phyloP scores from a whole-genome alignment of 805 yeast species.

The Scheffersomyces coipomensis region DNA sequence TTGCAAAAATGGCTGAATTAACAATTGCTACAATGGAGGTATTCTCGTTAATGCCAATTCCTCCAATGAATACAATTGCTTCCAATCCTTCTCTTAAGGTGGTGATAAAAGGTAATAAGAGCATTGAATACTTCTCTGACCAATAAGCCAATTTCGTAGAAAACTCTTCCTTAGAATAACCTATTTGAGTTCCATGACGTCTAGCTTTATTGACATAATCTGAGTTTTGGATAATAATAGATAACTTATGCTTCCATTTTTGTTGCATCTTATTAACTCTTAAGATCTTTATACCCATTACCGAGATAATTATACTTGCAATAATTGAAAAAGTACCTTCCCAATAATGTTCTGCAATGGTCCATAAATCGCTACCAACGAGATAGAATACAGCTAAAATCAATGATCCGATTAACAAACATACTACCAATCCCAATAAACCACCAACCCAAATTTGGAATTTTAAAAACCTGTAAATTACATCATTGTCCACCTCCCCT shows the following conservation, averaged over 20 bases:
- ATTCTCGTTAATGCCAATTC: slow-evolving; percentile 38
- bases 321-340: slow-evolving; percentile 44
- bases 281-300: slow-evolving; percentile 45
- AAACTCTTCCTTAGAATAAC: slow-evolving; percentile 6
- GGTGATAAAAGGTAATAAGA: slow-evolving; percentile 39
- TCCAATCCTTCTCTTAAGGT: slow-evolving; percentile 43
- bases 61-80: slow-evolving; percentile 43
- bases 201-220: slow-evolving; percentile 14
- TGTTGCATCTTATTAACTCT: slow-evolving; percentile 44
- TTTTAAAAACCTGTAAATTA: slow-evolving; percentile 21
- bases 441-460: slow-evolving; percentile 47
- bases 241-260: slow-evolving; percentile 42
- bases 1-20: slow-evolving; percentile 25
- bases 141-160: slow-evolving; percentile 10
- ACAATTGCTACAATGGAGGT: slow-evolving; percentile 30
- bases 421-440: slow-evolving; percentile 34
- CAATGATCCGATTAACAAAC: slow-evolving; percentile 39
- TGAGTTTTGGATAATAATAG: slow-evolving; percentile 22
- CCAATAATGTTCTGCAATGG: slow-evolving; percentile 48
- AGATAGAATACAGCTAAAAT: slow-evolving; percentile 38
- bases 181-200: neutral
- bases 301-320: slow-evolving; percentile 44
- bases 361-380: slow-evolving; percentile 45
- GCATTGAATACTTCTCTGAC: slow-evolving; percentile 27
- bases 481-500: slow-evolving; percentile 2